Evolutionary conservation across 1,284 basidiomycete species (phyloP), one percentile per base, ranked within the genome.

Genomic region (Entoloma clypeatum): DNA sequence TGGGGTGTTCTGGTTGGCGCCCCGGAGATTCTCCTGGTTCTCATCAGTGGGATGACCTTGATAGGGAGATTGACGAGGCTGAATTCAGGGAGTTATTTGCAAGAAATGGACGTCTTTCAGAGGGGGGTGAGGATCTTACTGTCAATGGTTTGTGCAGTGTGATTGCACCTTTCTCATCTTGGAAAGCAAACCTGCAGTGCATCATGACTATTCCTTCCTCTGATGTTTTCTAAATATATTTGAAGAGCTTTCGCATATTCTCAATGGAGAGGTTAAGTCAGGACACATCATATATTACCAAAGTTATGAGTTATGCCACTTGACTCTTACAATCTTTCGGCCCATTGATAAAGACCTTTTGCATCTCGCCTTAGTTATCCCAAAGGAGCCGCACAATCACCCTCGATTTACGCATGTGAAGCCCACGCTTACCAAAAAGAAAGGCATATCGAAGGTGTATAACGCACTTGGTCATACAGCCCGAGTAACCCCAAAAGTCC

Each of bases 381-480:
- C 36, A 3, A 38, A 38, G 24, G 13, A 38, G 3, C 36, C 36
- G 3, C 36, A 38, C 27, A 38, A 38, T 24, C 25, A 38, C 18
- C 36, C 36, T 4, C 24, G 35, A 4, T 14, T 17, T 6, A 11
- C 13, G 17, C 36, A 38, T 14, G 16, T 21, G 7, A 30, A 38
- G 18, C 36, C 36, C 17, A 38, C 36, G n/a, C 36, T 28, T 11
- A 13, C 7, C 7, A 13, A 38, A 17, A 38, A 38, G 18, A 19
- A 29, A 14, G 13, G 28, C 11, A n/a, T 38, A 16, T 5, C 11
- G 2, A 5, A 22, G 9, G 27, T n/a, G 6, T 29, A 23, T 22
- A 30, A 18, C 11, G 36, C 36, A 6, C 26, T 27, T 8, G 36
- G 36, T 13, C 28, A 28, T 11, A 29, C 27, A 6, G n/a, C n/a